A percentile compares a stretch with the other conserved stretches of the same genome.
These are phyloP conservation scores for Ustilaginoidea virens DNA, from an alignment of 2,329 filamentous ascomycete species.

Conservation along the genomic window DNA sequence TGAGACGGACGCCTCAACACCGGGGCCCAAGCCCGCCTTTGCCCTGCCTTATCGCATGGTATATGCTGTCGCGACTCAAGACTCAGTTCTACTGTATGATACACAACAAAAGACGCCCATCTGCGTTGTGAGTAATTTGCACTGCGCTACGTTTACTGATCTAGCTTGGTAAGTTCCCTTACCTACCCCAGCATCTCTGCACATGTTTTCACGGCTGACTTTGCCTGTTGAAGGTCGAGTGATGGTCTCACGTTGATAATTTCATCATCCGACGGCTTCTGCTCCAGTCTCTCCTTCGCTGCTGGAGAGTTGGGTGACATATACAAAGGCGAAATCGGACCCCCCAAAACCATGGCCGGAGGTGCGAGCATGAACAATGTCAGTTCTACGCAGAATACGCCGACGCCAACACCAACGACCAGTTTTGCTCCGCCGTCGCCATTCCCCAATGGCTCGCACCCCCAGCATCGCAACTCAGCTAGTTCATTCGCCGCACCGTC, in stretches of 20 bases:
- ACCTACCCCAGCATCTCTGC: not conserved
- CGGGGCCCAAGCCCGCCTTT: slow-evolving; percentile 58
- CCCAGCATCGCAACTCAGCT: slow-evolving; percentile 42
- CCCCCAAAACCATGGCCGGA: slow-evolving; percentile 31
- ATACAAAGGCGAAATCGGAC: slow-evolving; percentile 55
- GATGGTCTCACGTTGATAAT: slow-evolving; percentile 55
- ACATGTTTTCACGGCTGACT: slow-evolving; percentile 11
- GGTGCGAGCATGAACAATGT: too few relatives aligned
- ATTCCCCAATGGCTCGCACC: slow-evolving; percentile 29
- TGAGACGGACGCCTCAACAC: slow-evolving; percentile 32
- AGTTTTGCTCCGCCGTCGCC: slow-evolving; percentile 46
- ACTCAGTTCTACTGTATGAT: slow-evolving; percentile 88
- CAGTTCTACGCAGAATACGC: slow-evolving; percentile 46
- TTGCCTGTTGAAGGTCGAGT: slow-evolving; percentile 24
- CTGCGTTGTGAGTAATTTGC: slow-evolving; percentile 89
- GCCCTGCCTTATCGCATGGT: slow-evolving; percentile 82
- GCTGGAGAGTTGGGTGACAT: slow-evolving; percentile 72
- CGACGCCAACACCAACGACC: slow-evolving; percentile 54
- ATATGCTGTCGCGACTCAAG: slow-evolving; percentile 93
- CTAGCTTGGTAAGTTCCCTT: slow-evolving; percentile 63
- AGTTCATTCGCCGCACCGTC: slow-evolving; percentile 44
- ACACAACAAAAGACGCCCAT: slow-evolving; percentile 92
- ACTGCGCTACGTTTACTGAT: slow-evolving; percentile 95
- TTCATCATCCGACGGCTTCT: slow-evolving; percentile 97
- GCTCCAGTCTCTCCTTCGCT: slow-evolving; percentile 74